A percentile compares a stretch with the other conserved stretches of the same genome.
phyloP scores from a whole-genome alignment of 768 basidiomycete genomes.

The Leccinum boreale region DNA sequence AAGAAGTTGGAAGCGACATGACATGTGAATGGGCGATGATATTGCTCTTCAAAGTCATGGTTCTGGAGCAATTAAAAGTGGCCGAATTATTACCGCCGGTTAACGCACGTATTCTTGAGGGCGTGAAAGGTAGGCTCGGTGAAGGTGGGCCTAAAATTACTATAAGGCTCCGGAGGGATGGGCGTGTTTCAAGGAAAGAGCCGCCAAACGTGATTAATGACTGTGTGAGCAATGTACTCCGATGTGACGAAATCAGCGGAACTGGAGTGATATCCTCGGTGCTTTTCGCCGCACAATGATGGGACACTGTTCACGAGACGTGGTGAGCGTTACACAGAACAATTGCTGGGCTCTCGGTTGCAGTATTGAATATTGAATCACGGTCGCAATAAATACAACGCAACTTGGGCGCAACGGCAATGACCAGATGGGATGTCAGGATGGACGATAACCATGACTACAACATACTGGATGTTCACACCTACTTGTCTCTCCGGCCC shows the following conservation, averaged over 20 bases:
- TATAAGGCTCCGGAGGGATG: constrained; percentile 1
- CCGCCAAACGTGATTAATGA: background rate
- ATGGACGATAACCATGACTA: constrained; percentile 19
- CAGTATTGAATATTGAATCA: background rate
- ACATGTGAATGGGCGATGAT: background rate
- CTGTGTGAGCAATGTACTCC: background rate
- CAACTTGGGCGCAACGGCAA: background rate
- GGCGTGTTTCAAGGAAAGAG: constrained; percentile 20
- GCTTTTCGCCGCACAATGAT: background rate
- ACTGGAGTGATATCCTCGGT: background rate
- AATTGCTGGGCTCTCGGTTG: background rate
- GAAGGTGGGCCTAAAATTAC: background rate
- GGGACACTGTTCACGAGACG: background rate
- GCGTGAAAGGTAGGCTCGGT: background rate
- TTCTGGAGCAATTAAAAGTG: background rate
- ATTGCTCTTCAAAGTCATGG: background rate
- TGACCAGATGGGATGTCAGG: background rate
- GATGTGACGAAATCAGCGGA: background rate
- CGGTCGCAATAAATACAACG: constrained; percentile 5
- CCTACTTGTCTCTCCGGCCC: background rate
- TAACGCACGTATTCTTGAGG: background rate
- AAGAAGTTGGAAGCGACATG: background rate
- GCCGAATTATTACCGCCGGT: background rate
- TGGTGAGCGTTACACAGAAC: background rate
- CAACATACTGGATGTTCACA: constrained; percentile 5